Percentiles rank a stretch among this genome's conserved stretches.
These are phyloP conservation scores for Gymnopilus dilepis DNA, from an alignment of 768 basidiomycete species.

Conservation along the genomic window DNA sequence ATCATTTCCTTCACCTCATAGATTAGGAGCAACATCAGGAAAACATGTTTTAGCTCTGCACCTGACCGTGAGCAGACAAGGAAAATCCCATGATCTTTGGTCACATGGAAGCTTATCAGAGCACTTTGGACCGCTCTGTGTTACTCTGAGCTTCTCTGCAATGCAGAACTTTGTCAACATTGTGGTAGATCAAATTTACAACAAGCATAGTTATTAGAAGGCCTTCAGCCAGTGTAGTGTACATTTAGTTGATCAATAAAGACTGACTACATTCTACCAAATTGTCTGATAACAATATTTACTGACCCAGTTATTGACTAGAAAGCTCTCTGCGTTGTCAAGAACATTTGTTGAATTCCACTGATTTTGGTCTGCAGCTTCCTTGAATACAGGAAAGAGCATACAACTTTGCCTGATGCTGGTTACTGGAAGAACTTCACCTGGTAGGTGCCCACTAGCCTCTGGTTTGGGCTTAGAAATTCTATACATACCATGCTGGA, in stretches of 20 bases:
- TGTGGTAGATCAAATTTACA: neutral
- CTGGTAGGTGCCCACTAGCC: slow-evolving; percentile 6
- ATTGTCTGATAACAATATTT: slow-evolving; percentile 34
- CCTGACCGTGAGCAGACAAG: neutral
- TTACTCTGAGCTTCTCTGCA: neutral
- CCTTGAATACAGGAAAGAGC: slow-evolving; percentile 30
- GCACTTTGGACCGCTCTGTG: neutral
- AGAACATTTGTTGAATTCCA: slow-evolving; percentile 7
- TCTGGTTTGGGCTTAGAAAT: neutral
- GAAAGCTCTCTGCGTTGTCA: slow-evolving; percentile 25
- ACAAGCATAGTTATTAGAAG: neutral
- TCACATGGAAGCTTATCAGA: neutral
- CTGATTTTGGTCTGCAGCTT: neutral
- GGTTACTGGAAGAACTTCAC: slow-evolving; percentile 33
- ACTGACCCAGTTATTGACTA: slow-evolving; percentile 32
- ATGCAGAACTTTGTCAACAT: neutral
- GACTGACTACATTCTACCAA: slow-evolving; percentile 20
- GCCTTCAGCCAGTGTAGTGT: neutral
- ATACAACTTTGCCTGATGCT: slow-evolving; percentile 39
- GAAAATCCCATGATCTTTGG: neutral
- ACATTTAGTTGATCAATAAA: neutral
- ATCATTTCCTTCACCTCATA: no score
- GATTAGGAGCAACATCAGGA: neutral
- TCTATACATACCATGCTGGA: slow-evolving; percentile 16
- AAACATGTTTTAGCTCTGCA: neutral